Conservation (phyloP, 345 rosid species). For the Physaria fendleri region DNA sequence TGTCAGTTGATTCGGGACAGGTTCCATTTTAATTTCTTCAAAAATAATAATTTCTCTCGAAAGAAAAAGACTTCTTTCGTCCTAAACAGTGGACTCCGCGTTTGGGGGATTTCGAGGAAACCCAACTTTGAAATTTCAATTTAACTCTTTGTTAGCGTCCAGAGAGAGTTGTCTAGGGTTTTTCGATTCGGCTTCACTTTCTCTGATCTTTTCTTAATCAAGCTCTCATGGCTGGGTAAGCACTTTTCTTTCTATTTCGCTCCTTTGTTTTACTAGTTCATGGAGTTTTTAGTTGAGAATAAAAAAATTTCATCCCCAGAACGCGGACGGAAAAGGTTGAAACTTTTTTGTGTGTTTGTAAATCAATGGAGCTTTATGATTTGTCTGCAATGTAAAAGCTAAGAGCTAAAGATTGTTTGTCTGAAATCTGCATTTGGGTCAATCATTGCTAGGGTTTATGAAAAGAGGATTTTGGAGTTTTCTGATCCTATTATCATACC, state of each 20-base stretch:
- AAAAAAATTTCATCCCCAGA: too few relatives aligned
- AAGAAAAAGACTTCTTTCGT: too few relatives aligned
- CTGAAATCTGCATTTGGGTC: background rate
- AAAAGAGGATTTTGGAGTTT: background rate
- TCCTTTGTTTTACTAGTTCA: background rate
- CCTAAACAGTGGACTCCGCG: too few relatives aligned
- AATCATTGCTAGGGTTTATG: background rate
- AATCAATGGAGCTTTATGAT: slow-evolving; percentile 9
- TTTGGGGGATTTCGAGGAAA: too few relatives aligned
- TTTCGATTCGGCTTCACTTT: background rate
- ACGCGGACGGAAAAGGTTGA: too few relatives aligned
- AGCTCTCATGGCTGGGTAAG: slow-evolving; percentile 37
- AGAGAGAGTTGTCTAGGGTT: slow-evolving; percentile 9
- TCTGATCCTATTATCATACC: background rate
- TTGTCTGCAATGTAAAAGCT: background rate
- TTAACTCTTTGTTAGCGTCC: too few relatives aligned
- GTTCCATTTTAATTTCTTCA: too few relatives aligned
- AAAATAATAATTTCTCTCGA: too few relatives aligned
- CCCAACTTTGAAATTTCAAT: too few relatives aligned
- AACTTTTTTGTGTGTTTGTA: background rate
- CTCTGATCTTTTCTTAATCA: slow-evolving; percentile 10
- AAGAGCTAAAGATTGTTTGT: background rate
- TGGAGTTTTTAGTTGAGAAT: too few relatives aligned
- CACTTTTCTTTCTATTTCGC: too few relatives aligned
- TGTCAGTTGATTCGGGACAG: too few relatives aligned